phyloP scores from a whole-genome alignment of 192 early-diverging fungal species.

The Mortierella claussenii region DNA sequence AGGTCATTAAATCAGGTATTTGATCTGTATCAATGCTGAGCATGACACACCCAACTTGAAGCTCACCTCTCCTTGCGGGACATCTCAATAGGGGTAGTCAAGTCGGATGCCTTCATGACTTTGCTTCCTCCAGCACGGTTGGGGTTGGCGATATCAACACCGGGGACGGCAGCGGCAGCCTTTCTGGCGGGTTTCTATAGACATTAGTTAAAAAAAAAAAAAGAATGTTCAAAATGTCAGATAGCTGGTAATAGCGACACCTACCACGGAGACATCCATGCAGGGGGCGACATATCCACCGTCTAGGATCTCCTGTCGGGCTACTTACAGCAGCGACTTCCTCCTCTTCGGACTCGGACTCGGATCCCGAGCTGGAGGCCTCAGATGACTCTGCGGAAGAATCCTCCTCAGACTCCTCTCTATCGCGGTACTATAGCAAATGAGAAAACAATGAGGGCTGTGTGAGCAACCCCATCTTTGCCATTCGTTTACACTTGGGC shows the following conservation, averaged over 20 bases:
- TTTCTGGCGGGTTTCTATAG: constrained; percentile 22
- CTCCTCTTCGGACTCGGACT: constrained; percentile 51
- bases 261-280: too few relatives aligned
- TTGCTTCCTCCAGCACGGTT: constrained; percentile 43
- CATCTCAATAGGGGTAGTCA: constrained; percentile 51
- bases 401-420: constrained; percentile 42
- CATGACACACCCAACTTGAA: not conserved
- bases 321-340: constrained; percentile 16
- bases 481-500: not conserved
- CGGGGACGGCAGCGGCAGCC: constrained; percentile 9
- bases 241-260: too few relatives aligned
- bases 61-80: constrained; percentile 53
- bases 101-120: constrained; percentile 52
- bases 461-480: not conserved
- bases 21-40: not conserved
- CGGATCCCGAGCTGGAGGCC: constrained; percentile 30
- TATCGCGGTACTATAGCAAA: constrained; percentile 41
- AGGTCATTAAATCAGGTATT: not conserved
- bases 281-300: too few relatives aligned
- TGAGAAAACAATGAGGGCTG: not conserved
- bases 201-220: not conserved
- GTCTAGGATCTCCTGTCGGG: too few relatives aligned
- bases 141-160: constrained; percentile 34
- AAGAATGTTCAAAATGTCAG: not conserved
- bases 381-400: constrained; percentile 43